A percentile compares a stretch with the other conserved stretches of the same genome.
phyloP scores from a whole-genome alignment of 768 basidiomycete species.

The Mycena kentingensis region DNA sequence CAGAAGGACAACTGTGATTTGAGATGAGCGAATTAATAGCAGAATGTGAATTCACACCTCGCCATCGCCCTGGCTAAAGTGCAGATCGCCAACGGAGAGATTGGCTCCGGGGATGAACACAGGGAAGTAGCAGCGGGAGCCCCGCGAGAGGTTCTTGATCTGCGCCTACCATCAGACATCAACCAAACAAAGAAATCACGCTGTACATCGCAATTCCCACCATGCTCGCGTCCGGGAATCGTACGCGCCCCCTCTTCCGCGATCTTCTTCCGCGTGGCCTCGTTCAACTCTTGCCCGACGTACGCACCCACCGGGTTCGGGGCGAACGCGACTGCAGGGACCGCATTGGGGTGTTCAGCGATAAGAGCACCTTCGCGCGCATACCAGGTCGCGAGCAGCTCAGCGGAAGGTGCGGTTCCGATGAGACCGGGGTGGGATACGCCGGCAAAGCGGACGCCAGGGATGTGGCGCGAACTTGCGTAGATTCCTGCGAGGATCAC shows the following conservation, averaged over 20 bases:
- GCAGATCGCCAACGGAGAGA: conserved; percentile 75
- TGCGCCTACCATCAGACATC: conserved; percentile 25
- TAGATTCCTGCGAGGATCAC: conserved; percentile 59
- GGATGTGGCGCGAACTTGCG: conserved; percentile 74
- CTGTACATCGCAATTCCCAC: conserved; percentile 74
- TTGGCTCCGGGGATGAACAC: conserved; percentile 78
- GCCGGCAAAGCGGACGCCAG: conserved; percentile 78
- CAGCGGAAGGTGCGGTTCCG: conserved; percentile 74
- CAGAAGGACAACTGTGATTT: conserved; percentile 63
- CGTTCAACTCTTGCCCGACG: conserved; percentile 64
- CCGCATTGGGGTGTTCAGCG: conserved; percentile 47
- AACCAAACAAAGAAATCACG: conserved; percentile 11
- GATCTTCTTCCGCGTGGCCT: conserved; percentile 53
- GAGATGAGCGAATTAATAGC: conserved; percentile 7
- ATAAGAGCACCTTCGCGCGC: conserved; percentile 68
- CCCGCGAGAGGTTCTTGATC: conserved; percentile 79
- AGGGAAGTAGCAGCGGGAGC: conserved; percentile 74
- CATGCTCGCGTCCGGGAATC: conserved; percentile 76
- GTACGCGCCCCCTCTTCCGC: conserved; percentile 70
- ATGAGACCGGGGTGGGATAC: conserved; percentile 77
- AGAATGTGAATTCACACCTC: conserved; percentile 33
- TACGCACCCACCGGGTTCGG: conserved; percentile 63
- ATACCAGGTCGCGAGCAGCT: conserved; percentile 76
- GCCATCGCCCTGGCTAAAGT: conserved; percentile 82
- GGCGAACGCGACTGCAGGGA: conserved; percentile 68